Conservation (phyloP, 2,329 filamentous ascomycete species). For the Sporothrix brunneoviolacea region DNA sequence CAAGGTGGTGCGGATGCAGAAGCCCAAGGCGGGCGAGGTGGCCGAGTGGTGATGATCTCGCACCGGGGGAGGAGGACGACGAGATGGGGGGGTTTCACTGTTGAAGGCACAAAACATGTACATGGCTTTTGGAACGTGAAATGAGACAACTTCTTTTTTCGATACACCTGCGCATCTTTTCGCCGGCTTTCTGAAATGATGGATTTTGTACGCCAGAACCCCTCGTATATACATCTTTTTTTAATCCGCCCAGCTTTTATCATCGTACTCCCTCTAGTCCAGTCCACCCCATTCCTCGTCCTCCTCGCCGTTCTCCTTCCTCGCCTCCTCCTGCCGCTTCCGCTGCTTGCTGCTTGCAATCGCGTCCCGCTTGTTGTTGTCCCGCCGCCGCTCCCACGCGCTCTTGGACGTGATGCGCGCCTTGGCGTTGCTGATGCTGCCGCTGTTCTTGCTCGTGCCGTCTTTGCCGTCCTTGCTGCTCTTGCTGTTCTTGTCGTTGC, state of each 20-base stretch:
- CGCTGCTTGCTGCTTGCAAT: conserved; percentile 55
- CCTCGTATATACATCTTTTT: no score
- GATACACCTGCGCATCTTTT: no score
- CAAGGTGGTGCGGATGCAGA: conserved; percentile 59
- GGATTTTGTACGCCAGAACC: conserved; percentile 2
- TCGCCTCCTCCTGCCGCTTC: conserved; percentile 30
- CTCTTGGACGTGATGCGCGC: conserved; percentile 77
- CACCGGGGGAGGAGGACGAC: no score
- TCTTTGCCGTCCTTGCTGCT: no score
- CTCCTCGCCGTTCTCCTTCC: background rate
- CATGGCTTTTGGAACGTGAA: no score
- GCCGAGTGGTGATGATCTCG: conserved; percentile 40
- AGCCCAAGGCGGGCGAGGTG: conserved; percentile 42
- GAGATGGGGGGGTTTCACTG: no score
- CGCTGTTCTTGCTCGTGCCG: conserved; percentile 22
- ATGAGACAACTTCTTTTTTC: no score
- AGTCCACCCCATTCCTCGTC: conserved; percentile 26
- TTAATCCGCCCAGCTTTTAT: no score
- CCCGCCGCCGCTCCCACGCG: conserved; percentile 62
- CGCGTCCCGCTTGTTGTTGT: conserved; percentile 59
- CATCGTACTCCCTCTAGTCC: conserved; percentile 16
- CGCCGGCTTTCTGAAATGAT: no score
- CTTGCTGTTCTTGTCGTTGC: conserved; percentile 2
- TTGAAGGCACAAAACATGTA: no score
- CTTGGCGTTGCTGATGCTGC: conserved; percentile 27